Evolutionary conservation across 805 yeast genomes (phyloP).

Genomic region (Ogataea nitratoaversa): DNA sequence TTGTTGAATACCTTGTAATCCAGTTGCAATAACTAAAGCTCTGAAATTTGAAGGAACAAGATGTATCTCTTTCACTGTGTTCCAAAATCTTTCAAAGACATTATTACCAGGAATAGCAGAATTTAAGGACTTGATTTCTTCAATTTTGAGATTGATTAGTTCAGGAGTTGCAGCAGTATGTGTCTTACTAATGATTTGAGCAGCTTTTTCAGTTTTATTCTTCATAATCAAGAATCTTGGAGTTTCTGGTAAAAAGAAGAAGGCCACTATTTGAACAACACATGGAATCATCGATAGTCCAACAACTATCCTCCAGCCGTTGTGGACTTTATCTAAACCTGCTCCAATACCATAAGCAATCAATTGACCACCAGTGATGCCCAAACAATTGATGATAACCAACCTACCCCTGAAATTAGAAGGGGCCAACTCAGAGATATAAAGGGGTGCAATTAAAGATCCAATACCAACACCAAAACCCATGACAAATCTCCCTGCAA

Average conservation of each 20-base stretch:
- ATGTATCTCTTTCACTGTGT: slow-evolving; percentile 40
- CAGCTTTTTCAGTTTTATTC: slow-evolving; percentile 38
- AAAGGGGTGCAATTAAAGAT: slow-evolving; percentile 88
- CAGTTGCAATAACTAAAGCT: slow-evolving; percentile 55
- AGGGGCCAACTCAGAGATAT: slow-evolving; percentile 90
- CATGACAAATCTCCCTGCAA: slow-evolving; percentile 84
- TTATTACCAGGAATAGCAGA: slow-evolving; percentile 29
- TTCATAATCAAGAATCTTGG: slow-evolving; percentile 49
- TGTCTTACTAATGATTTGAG: slow-evolving; percentile 34
- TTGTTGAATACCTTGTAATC: slow-evolving; percentile 93
- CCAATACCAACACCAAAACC: slow-evolving; percentile 98
- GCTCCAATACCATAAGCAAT: slow-evolving; percentile 79
- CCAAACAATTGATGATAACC: slow-evolving; percentile 81
- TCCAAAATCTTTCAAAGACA: slow-evolving; percentile 22
- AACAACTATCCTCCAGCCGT: slow-evolving; percentile 52
- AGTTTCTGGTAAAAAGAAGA: slow-evolving; percentile 49
- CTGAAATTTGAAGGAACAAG: slow-evolving; percentile 41
- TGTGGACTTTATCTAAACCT: slow-evolving; percentile 35
- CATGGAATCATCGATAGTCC: slow-evolving; percentile 51
- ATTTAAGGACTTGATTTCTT: slow-evolving; percentile 34
- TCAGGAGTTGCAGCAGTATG: slow-evolving; percentile 36
- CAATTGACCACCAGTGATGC: slow-evolving; percentile 93
- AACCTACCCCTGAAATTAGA: slow-evolving; percentile 86
- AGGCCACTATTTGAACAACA: slow-evolving; percentile 40
- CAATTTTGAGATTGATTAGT: slow-evolving; percentile 38